Conservation (phyloP, 2,329 filamentous ascomycete species). For the Penicillium sp. region DNA sequence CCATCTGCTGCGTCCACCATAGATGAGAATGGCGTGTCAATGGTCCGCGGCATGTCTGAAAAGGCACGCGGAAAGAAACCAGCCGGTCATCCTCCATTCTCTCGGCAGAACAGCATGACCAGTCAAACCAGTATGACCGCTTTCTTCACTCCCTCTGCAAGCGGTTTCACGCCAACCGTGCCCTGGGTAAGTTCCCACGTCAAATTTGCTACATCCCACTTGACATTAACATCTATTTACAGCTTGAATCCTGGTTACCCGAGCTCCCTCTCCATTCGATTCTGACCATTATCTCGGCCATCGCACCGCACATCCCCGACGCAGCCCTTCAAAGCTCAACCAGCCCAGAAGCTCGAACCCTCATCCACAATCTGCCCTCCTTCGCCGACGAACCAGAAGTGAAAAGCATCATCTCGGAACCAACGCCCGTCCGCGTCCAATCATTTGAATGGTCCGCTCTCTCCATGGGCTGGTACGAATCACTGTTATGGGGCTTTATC, state of each 20-base stretch:
- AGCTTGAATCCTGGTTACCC: slow-evolving; percentile 92
- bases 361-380: slow-evolving; percentile 46
- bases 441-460: slow-evolving; percentile 93
- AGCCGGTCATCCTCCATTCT: slow-evolving; percentile 77
- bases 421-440: slow-evolving; percentile 74
- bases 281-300: slow-evolving; percentile 70
- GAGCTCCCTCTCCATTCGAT: slow-evolving; percentile 87
- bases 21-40: slow-evolving; percentile 79
- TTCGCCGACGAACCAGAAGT: slow-evolving; percentile 59
- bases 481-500: slow-evolving; percentile 88
- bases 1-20: slow-evolving; percentile 68
- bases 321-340: slow-evolving; percentile 46
- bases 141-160: slow-evolving; percentile 54
- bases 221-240: slow-evolving; percentile 11
- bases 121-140: slow-evolving; percentile 71
- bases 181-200: slow-evolving; percentile 61
- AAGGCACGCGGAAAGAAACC: slow-evolving; percentile 97
- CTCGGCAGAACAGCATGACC: slow-evolving; percentile 84
- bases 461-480: slow-evolving; percentile 93
- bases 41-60: slow-evolving; percentile 91
- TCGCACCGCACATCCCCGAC: slow-evolving; percentile 53
- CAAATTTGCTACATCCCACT: slow-evolving; percentile 7
- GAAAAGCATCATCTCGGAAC: slow-evolving; percentile 68
- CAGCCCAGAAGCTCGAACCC: slow-evolving; percentile 43
- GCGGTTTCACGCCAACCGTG: slow-evolving; percentile 73